These are phyloP conservation scores for Cytospora piceae DNA, from an alignment of 2,329 filamentous ascomycete genomes.

Conservation along the genomic window DNA sequence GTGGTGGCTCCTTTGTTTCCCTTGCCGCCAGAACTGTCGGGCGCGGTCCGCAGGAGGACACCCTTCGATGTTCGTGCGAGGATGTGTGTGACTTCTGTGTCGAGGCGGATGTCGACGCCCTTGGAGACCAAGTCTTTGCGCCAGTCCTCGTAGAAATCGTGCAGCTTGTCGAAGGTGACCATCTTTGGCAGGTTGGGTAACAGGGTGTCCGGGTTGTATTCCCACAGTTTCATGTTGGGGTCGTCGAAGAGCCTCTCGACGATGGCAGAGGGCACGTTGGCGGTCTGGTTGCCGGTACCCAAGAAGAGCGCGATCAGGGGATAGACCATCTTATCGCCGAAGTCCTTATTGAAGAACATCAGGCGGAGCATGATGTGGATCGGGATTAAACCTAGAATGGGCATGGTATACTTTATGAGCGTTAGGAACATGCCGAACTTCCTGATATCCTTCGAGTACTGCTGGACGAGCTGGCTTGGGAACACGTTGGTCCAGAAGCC, in stretches of 20 bases:
- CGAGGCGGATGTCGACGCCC: slow-evolving; percentile 60
- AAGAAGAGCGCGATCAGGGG: slow-evolving; percentile 75
- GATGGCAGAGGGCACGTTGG: slow-evolving; percentile 71
- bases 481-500: slow-evolving; percentile 61
- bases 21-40: slow-evolving; percentile 44
- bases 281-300: slow-evolving; percentile 59
- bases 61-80: slow-evolving; percentile 54
- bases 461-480: slow-evolving; percentile 52
- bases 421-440: slow-evolving; percentile 54
- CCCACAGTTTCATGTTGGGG: slow-evolving; percentile 63
- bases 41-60: slow-evolving; percentile 53
- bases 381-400: slow-evolving; percentile 56
- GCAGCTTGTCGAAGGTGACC: slow-evolving; percentile 67
- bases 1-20: slow-evolving; percentile 39
- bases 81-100: slow-evolving; percentile 59
- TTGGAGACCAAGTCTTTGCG: slow-evolving; percentile 54
- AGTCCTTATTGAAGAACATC: slow-evolving; percentile 62
- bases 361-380: slow-evolving; percentile 63
- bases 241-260: slow-evolving; percentile 64
- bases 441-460: slow-evolving; percentile 54
- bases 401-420: slow-evolving; percentile 54
- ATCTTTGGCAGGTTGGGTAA: slow-evolving; percentile 65
- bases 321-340: slow-evolving; percentile 69
- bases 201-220: slow-evolving; percentile 55
- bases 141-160: slow-evolving; percentile 65